Conservation (phyloP, 345 rosid genomes). For the Eucalyptus polybractea region DNA sequence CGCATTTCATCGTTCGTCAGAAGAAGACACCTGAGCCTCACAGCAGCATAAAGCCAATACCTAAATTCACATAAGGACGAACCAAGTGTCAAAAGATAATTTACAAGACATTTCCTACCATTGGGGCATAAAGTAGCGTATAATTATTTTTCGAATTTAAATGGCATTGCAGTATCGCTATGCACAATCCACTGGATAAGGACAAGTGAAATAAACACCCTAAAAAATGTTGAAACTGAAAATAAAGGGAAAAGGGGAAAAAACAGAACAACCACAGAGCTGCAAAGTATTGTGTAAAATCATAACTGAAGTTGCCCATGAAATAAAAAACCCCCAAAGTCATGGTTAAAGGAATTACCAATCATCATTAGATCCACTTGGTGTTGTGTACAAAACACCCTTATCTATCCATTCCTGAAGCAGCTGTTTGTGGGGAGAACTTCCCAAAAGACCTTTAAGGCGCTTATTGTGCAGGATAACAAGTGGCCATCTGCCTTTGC, state of each 20-base stretch:
- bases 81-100: background rate
- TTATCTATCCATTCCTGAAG: slow-evolving; percentile 61
- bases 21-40: slow-evolving; percentile 63
- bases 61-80: slow-evolving; percentile 4
- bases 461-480: slow-evolving; percentile 72
- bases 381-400: slow-evolving; percentile 57
- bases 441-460: slow-evolving; percentile 38
- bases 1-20: slow-evolving; percentile 94
- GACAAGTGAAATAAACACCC: background rate
- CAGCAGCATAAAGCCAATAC: slow-evolving; percentile 92
- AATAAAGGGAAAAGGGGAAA: background rate
- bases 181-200: background rate
- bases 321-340: background rate
- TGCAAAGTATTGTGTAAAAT: background rate
- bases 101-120: background rate
- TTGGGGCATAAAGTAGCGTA: background rate
- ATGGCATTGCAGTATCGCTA: background rate
- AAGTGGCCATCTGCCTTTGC: slow-evolving; percentile 64
- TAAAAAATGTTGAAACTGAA: background rate
- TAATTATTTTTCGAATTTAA: background rate
- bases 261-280: background rate
- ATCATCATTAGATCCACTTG: slow-evolving; percentile 90
- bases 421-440: slow-evolving; percentile 31
- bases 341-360: slow-evolving; percentile 23
- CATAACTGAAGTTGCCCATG: background rate